Base-by-base conservation (phyloP, 768 basidiomycete species). In the Kwoniella heveanensis region DNA sequence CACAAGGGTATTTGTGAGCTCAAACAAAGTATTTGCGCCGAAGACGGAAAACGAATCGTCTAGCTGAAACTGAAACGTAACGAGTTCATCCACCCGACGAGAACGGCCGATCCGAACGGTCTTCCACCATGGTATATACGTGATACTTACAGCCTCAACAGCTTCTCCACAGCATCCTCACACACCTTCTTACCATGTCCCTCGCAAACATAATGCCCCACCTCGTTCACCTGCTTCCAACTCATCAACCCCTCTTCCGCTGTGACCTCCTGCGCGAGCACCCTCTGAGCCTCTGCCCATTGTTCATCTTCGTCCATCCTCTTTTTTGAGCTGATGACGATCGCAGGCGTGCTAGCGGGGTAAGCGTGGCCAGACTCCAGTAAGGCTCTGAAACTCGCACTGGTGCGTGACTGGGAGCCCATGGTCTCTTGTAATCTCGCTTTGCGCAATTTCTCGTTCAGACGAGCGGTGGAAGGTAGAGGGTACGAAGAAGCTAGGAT, bases 251-350 rank as follows among this genome's bases (percentile, higher is more conserved):
- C 77, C 19, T 71, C 70, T 51, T 77, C 71, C 21, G 66, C 58
- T 17, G 74, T 80, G 19, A 80, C 73, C 46, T 78, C 78, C 63
- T 77, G 71, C 7, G 71, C 75, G 48, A 80, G 54, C 5, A 70
- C 67, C 17, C 74, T 51, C 62, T 80, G 78, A 9, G 77, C 78
- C 44, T 77, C 72, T 19, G 64, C 70, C 78, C 78, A 80, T 2
- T 48, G 58, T 12, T 66, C 69, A 54, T 77, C 67, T 2, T 37
- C 29, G 13, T 74, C 62, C 71, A 80, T 74, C 48, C 69, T 46
- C n/a, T 66, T 53, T 12, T 70, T 32, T 9, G 62, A 66, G 21
- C 50, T 57, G 13, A 80, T 48, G 26, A 80, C 71, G 17, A 78
- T 73, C 5, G 77, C 72, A 10, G 69, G 70, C 24, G 21, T 58